phyloP scores from a whole-genome alignment of 108 stramenopile species.

The Nitzschia inconspicua region DNA sequence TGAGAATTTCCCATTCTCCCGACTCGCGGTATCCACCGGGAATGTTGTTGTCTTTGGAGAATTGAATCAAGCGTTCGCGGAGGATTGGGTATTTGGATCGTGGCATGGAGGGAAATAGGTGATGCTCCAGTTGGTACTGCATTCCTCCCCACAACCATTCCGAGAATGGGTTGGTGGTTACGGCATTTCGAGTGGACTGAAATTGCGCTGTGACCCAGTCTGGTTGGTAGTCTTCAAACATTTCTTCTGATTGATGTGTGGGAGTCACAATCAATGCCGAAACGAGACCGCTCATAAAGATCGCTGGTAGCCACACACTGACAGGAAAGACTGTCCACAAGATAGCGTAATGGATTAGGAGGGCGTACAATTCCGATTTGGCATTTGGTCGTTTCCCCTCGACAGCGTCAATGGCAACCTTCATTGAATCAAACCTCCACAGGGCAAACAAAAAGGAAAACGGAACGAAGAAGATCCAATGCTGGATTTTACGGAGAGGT shows the following conservation, averaged over 20 bases:
- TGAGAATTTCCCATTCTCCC: conserved; percentile 80
- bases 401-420: conserved; percentile 70
- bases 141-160: conserved; percentile 95
- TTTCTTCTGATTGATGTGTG: conserved; percentile 90
- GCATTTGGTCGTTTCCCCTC: conserved; percentile 67
- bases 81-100: conserved; percentile 79
- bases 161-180: conserved; percentile 78
- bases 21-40: conserved; percentile 80
- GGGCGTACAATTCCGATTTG: conserved; percentile 63
- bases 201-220: conserved; percentile 93
- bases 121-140: conserved; percentile 96
- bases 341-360: conserved; percentile 76
- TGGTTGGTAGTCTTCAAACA: conserved; percentile 80
- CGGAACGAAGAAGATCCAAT: conserved; percentile 77
- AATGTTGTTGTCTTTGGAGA: conserved; percentile 90
- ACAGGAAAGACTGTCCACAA: conserved; percentile 72
- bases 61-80: conserved; percentile 71
- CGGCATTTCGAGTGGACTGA: conserved; percentile 86
- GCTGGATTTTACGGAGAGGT: conserved; percentile 90
- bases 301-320: conserved; percentile 76
- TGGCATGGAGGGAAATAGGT: conserved; percentile 95
- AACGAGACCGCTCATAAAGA: conserved; percentile 84
- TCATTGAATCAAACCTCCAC: conserved; percentile 85
- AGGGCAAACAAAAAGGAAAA: conserved; percentile 86
- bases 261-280: conserved; percentile 92